Percentiles rank a stretch among this genome's conserved stretches.
phyloP scores from a whole-genome alignment of 345 rosid genomes.

The Lepidium aucheri region DNA sequence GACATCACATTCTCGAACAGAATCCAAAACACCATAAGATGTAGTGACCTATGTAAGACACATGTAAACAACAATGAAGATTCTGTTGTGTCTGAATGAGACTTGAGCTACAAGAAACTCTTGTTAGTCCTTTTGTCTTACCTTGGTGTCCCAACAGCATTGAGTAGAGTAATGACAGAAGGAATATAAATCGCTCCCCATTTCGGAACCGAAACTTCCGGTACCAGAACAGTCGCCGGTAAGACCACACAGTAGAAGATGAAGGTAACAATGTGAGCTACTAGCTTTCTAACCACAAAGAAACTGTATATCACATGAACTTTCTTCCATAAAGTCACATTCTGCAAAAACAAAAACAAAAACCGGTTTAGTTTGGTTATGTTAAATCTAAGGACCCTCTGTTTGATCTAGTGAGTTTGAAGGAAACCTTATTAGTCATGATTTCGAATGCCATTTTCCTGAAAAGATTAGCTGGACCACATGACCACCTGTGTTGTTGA shows the following conservation, averaged over 20 bases:
- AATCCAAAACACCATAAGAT: conserved; percentile 85
- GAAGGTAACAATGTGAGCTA: conserved; percentile 83
- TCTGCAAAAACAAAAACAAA: conserved; percentile 30
- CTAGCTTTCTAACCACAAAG: conserved; percentile 76
- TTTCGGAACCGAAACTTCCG: conserved; percentile 80
- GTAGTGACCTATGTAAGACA: conserved; percentile 59
- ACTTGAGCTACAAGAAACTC: conserved; percentile 6
- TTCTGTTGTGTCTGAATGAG: not conserved
- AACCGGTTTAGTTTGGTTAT: too few species aligned
- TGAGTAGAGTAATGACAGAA: conserved; percentile 64
- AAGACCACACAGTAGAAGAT: conserved; percentile 73
- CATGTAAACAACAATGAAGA: not conserved
- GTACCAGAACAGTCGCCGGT: conserved; percentile 87
- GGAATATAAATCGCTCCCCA: conserved; percentile 96
- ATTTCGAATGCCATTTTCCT: conserved; percentile 89
- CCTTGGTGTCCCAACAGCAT: conserved; percentile 98
- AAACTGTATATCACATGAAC: conserved; percentile 91
- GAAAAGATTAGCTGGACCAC: conserved; percentile 97
- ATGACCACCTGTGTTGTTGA: conserved; percentile 95
- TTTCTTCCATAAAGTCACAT: conserved; percentile 82
- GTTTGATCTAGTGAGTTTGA: too few species aligned
- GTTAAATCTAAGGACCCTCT: too few species aligned
- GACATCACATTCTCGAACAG: conserved; percentile 98
- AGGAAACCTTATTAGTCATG: conserved; percentile 22
- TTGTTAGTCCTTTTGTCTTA: conserved; percentile 1